Base-by-base conservation (phyloP, 495 filamentous ascomycete genomes). In the Hypoxylon trugodes region DNA sequence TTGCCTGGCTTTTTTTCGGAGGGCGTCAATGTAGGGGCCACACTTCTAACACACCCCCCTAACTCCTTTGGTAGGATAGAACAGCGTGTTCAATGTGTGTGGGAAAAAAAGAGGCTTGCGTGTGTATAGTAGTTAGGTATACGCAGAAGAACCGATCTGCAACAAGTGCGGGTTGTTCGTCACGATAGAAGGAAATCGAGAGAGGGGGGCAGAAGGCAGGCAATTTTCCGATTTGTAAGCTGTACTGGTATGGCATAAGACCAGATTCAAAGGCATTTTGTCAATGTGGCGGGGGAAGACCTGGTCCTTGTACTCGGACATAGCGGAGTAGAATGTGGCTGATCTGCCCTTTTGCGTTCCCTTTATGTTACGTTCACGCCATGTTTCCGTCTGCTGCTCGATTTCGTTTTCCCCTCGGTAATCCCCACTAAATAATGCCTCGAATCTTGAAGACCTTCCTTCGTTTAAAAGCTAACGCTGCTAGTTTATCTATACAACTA, bases 171-270 rank as follows among this genome's bases (percentile, higher is more conserved):
- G 58, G 43, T 46, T 58, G 42, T 66, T 22, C 50, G 25, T 58
- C 57, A 52, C 63, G 59, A 69, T 51, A 59, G 58, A 66, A 66
- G 61, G 62, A 69, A 69, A 50, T 63, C 12, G 43, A 63, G 62
- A 69, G 67, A 69, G 63, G 62, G 62, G 67, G 53, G 52, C 58
- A 67, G 59, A 69, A 66, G 50, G 48, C 58, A 32, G 50, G 62
- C 53, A 62, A 61, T 54, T 66, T 66, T 69, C 67, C 67, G 62
- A 69, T 69, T 69, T 69, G 67, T 69, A 69, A 69, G 65, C 65
- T 25, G 47, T 55, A n/a, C n/a, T n/a, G n/a, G 41, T 55, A 55
- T 43, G 12, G 37, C 45, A 55, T 18, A 33, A 33, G 48, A 53
- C 21, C 22, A 38, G 13, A 30, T 43, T 45, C 38, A 63, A 67